Evolutionary conservation across 2,329 filamentous ascomycete genomes (phyloP).

Genomic region (Aureobasidium sp.): DNA sequence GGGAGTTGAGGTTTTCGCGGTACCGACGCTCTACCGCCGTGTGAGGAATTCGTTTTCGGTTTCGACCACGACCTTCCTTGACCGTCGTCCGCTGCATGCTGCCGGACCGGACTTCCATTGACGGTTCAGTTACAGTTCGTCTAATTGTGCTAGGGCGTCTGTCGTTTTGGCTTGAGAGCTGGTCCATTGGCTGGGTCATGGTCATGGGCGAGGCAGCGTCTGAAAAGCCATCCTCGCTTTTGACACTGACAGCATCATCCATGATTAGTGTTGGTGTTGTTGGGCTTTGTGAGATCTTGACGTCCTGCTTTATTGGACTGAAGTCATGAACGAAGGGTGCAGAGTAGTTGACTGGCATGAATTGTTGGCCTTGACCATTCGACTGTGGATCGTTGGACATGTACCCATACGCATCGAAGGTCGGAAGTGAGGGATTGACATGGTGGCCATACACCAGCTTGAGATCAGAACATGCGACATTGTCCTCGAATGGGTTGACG

Average conservation of each 20-base stretch:
- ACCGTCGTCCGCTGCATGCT: background rate
- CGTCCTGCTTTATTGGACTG: background rate
- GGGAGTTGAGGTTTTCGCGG: constrained; percentile 31
- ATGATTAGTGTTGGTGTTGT: background rate
- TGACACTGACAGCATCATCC: constrained; percentile 6
- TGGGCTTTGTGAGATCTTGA: background rate
- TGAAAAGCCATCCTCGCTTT: constrained; percentile 1
- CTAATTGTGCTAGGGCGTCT: constrained; percentile 1
- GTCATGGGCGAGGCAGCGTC: background rate
- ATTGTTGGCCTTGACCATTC: background rate
- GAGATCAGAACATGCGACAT: background rate
- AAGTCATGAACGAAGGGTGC: background rate
- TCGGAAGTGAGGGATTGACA: background rate
- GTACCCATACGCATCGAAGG: background rate
- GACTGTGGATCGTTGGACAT: background rate
- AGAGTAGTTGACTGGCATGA: background rate
- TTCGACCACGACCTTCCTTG: constrained; percentile 21
- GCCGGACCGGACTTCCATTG: background rate
- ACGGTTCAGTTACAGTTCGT: background rate
- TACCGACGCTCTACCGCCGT: constrained; percentile 31
- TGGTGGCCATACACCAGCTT: background rate
- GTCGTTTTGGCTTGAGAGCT: background rate
- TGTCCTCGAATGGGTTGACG: constrained; percentile 9
- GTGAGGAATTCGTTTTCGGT: constrained; percentile 31
- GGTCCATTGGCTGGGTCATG: background rate